phyloP scores from a whole-genome alignment of 2,329 filamentous ascomycete species.

The Paecilomyces sp. region DNA sequence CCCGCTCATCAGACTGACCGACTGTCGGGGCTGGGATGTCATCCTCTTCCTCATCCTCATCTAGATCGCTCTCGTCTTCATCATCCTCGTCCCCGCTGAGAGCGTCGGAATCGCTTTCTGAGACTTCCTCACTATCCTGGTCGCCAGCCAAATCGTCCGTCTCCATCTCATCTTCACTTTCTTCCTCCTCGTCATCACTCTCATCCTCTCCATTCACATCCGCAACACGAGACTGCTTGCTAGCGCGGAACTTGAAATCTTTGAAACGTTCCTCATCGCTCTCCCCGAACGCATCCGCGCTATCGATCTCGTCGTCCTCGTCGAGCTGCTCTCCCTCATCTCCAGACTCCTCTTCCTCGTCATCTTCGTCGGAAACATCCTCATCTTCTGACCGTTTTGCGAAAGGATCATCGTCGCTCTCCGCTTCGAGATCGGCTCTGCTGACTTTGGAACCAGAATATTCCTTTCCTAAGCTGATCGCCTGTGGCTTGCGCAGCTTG shows the following conservation, averaged over 20 bases:
- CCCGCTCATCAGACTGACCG: constrained; percentile 36
- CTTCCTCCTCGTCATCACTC: constrained; percentile 4
- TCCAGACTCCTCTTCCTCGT: constrained; percentile 14
- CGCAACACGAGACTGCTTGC: constrained; percentile 8
- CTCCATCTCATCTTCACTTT: constrained; percentile 1
- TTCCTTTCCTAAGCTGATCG: constrained; percentile 63
- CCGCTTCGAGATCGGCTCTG: constrained; percentile 57
- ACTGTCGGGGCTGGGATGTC: constrained; percentile 16
- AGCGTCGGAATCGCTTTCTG: constrained; percentile 8
- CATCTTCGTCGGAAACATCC: constrained; percentile 24
- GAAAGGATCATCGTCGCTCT: constrained; percentile 44
- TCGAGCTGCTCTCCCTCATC: constrained; percentile 13
- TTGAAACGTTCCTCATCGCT: constrained; percentile 14
- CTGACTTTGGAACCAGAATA: constrained; percentile 74
- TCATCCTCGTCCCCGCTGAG: constrained; percentile 17
- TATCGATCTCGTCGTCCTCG: constrained; percentile 19
- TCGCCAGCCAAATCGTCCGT: background rate
- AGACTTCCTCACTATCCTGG: constrained; percentile 8
- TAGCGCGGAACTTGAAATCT: constrained; percentile 13
- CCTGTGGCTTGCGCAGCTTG: constrained; percentile 69
- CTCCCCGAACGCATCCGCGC: constrained; percentile 17
- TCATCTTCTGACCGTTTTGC: constrained; percentile 28
- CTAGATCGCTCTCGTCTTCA: constrained; percentile 20
- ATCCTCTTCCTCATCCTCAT: constrained; percentile 16
- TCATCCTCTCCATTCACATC: constrained; percentile 1